These are phyloP conservation scores for Detonula confervacea DNA, from an alignment of 352 stramenopile genomes.

Conservation along the genomic window DNA sequence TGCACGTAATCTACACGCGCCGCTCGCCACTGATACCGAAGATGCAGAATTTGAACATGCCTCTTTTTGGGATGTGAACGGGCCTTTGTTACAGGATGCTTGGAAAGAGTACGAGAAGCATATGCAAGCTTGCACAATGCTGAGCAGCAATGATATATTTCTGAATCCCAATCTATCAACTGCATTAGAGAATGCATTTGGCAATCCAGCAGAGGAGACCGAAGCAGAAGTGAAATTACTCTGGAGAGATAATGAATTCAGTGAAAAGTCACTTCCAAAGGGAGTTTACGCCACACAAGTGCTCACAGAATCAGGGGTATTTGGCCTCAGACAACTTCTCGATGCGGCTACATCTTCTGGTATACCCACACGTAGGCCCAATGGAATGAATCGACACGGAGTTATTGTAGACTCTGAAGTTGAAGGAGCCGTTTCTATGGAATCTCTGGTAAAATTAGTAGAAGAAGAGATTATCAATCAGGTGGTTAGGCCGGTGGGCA, in stretches of 20 bases:
- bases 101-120: slow-evolving; percentile 48
- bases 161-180: slow-evolving; percentile 15
- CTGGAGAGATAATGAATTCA: slow-evolving; percentile 15
- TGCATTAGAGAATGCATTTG: slow-evolving; percentile 29
- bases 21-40: slow-evolving; percentile 13
- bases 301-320: slow-evolving; percentile 41
- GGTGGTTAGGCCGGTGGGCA: slow-evolving; percentile 52
- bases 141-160: slow-evolving; percentile 7
- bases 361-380: slow-evolving; percentile 70
- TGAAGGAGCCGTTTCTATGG: slow-evolving; percentile 50
- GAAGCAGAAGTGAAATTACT: slow-evolving; percentile 36
- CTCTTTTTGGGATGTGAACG: slow-evolving; percentile 44
- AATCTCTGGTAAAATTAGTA: slow-evolving; percentile 33
- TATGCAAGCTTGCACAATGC: slow-evolving; percentile 2
- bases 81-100: slow-evolving; percentile 28
- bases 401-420: slow-evolving; percentile 53
- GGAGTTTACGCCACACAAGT: slow-evolving; percentile 52
- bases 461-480: slow-evolving; percentile 43
- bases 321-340: slow-evolving; percentile 45
- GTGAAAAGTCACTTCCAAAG: slow-evolving; percentile 12
- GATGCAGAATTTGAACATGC: slow-evolving; percentile 53
- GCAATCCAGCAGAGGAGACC: slow-evolving; percentile 28
- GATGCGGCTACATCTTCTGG: slow-evolving; percentile 27
- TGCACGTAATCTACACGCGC: slow-evolving; percentile 20
- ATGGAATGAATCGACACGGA: slow-evolving; percentile 78